A percentile compares a stretch with the other conserved stretches of the same genome.
Conservation (phyloP, 495 filamentous ascomycete genomes). For the Aspergillus panamensis region DNA sequence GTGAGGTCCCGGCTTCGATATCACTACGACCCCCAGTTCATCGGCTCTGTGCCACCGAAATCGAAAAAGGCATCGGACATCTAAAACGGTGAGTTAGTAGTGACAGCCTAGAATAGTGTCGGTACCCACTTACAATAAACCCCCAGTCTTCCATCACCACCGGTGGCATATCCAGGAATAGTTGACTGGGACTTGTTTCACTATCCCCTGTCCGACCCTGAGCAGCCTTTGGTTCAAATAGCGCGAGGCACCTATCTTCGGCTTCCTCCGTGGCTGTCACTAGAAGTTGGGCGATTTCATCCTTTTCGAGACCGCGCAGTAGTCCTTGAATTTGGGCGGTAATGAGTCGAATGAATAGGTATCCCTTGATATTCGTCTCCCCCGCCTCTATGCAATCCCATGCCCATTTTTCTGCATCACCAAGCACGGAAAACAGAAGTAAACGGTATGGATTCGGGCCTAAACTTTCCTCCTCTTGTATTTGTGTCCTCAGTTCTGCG, state of each 20-base stretch:
- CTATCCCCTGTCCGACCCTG: not conserved
- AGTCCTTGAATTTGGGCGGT: conserved; percentile 44
- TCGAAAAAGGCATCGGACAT: conserved; percentile 11
- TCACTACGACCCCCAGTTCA: conserved; percentile 7
- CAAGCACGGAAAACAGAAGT: conserved; percentile 46
- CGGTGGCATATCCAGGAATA: not conserved
- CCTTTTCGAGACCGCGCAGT: conserved; percentile 30
- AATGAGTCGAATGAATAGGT: conserved; percentile 42
- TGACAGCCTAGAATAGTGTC: not conserved
- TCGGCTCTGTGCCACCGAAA: conserved; percentile 3
- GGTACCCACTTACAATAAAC: conserved; percentile 11
- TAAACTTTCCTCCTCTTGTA: conserved; percentile 49
- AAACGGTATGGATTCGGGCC: conserved; percentile 40
- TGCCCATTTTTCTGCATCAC: conserved; percentile 43
- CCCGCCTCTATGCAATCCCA: conserved; percentile 44
- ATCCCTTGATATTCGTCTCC: conserved; percentile 57
- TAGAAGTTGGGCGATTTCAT: conserved; percentile 29
- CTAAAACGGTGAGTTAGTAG: not conserved
- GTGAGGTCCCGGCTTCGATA: too few relatives aligned
- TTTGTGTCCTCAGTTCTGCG: conserved; percentile 45
- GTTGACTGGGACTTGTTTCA: not conserved
- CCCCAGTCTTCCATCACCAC: conserved; percentile 11
- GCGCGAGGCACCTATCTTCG: conserved; percentile 28
- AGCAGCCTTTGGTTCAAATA: conserved; percentile 25
- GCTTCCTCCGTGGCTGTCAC: conserved; percentile 39